Base-by-base conservation (phyloP, 805 yeast species). In the Grigorovia jiainica region DNA sequence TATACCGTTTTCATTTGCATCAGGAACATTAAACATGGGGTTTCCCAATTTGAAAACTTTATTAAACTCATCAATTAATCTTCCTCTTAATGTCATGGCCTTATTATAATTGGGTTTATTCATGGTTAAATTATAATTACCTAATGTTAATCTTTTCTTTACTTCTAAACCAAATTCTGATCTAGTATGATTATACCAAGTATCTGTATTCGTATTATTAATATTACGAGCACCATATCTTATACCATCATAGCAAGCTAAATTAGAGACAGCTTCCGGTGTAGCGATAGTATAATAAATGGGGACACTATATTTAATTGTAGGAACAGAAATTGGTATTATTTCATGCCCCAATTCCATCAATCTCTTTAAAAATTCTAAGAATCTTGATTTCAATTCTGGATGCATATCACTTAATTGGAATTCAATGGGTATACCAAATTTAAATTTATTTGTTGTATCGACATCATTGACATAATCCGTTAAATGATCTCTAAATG, bases 181-280 rank as follows among this genome's bases (percentile, higher is more conserved):
- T 1, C 92, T 83, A 2, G 68, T 64, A 1, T 74, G 71, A 51
- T 71, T 77, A n/a, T 71, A 62, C 24, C 53, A 56, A 17, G 55
- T 54, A 29, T 63, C 72, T 4, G 58, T 60, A 7, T 37, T 31
- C 1, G 49, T 46, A 5, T n/a, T 16, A 27, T 43, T 36, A 10
- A 18, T n/a, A 16, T 18, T 23, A 4, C 15, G 6, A 42, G 55
- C 61, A 0, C 97, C 97, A 57, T 81, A 92, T 43, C 97, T 68
- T 17, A 89, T 66, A 2, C 98, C 98, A 61, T 92, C 98, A 55
- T 73, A 92, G 25, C 97, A 69, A 1, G 96, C 75, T 38, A 92
- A 69, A 56, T 92, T 92, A 0, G 97, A 90, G 1, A 94, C 80
- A 0, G 97, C 97, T 55, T 92, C 98, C 0, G 96, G 83, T 0